Evolutionary conservation across 106 monocot genomes (phyloP).

Genomic region (Apostasia shenzhenica): DNA sequence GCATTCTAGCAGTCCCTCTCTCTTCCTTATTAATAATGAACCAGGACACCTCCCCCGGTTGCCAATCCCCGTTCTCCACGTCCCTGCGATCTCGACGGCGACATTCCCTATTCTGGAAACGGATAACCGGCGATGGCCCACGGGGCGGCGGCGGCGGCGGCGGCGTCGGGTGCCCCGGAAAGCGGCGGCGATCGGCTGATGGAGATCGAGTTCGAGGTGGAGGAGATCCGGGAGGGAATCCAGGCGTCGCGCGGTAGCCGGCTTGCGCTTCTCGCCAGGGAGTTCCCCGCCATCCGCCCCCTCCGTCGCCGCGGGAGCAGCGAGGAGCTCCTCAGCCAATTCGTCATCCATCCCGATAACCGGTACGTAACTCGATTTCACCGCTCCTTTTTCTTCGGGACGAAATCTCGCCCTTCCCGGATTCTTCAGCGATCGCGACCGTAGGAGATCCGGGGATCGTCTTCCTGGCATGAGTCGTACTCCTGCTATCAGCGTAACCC

Average conservation of each 20-base stretch:
- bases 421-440: too few relatives aligned
- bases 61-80: not conserved
- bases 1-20: too few relatives aligned
- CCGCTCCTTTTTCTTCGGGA: not conserved
- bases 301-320: conserved; percentile 10
- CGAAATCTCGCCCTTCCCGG: too few relatives aligned
- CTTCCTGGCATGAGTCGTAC: too few relatives aligned
- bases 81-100: too few relatives aligned
- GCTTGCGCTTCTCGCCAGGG: conserved; percentile 21
- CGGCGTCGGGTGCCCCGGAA: not conserved
- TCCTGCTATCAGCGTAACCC: too few relatives aligned
- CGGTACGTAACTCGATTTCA: conserved; percentile 13
- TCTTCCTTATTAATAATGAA: too few relatives aligned
- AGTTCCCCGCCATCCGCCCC: conserved; percentile 13
- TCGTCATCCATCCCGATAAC: conserved; percentile 58
- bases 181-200: not conserved
- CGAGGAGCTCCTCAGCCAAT: conserved; percentile 7
- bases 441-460: too few relatives aligned
- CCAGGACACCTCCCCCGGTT: too few relatives aligned
- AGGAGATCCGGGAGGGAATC: conserved; percentile 31
- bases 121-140: not conserved
- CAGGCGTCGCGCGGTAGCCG: conserved; percentile 29
- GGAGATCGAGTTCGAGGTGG: conserved; percentile 39
- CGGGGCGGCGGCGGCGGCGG: not conserved
- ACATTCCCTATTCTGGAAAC: too few relatives aligned